Base-by-base conservation (phyloP, 208 protist genomes). In the Acanthamoeba royreba region DNA sequence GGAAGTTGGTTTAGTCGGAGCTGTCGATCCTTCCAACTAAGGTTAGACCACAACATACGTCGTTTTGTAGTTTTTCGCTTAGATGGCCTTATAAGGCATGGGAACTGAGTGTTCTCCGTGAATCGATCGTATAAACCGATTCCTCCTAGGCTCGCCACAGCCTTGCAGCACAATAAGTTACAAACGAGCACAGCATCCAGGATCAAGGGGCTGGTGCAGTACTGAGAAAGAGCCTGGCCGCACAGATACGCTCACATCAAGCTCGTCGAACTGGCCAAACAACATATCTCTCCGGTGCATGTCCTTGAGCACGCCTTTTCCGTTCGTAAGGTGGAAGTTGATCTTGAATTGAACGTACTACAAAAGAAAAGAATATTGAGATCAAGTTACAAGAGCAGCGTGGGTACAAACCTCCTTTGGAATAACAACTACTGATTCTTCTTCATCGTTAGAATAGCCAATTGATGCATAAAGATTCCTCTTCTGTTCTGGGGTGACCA, bases 311-410 rank as follows among this genome's bases (percentile, higher is more conserved):
- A 63, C 42, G 7, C 33, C 55, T 33, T 63, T 74, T 31, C 86
- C 86, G 58, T 72, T 92, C n/a, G 42, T 72, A 17, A 92, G 47
- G 19, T 63, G 49, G 58, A 92, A 92, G 53, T 72, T 72, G 47
- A 92, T 72, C 58, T 74, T 92, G 42, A 92, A 63, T 92, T 92
- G 33, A 17, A 92, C 86, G 45, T 92, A 92, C 86, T 92, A 53
- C 4, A 9, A 0, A 13, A 85, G 13, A 19, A 4, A 9, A 38
- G 15, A 28, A 9, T 92, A 28, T 11, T 74, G 19, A 7, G 1
- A 74, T 19, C 22, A 0, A 55, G 38, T 4, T 28, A 35, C 11
- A 9, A 53, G 38, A 33, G 2, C 33, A 15, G 4, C 11, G 69
- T 15, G 42, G 72, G 55, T 31, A 7, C 55, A 38, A 74, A 92